phyloP scores from a whole-genome alignment of 352 stramenopile genomes.

The Phytophthora citricola region DNA sequence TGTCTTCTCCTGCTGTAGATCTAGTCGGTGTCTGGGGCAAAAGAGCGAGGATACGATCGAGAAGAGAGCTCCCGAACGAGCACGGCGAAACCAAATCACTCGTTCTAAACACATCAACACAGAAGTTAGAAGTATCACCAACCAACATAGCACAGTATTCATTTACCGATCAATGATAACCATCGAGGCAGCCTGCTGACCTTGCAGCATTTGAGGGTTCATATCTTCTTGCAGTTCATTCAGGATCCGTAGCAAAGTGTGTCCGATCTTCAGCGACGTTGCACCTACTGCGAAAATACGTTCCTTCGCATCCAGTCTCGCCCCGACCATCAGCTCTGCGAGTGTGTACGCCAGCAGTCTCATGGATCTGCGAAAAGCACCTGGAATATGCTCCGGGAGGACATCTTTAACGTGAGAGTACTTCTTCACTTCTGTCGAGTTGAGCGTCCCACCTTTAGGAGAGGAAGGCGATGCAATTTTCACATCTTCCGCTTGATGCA shows the following conservation, averaged over 20 bases:
- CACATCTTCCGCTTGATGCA: conserved; percentile 52
- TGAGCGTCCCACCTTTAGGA: conserved; percentile 7
- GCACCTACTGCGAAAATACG: conserved; percentile 74
- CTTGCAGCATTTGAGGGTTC: conserved; percentile 40
- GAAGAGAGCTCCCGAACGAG: conserved; percentile 69
- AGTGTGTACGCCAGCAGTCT: conserved; percentile 73
- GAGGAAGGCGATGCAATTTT: conserved; percentile 10
- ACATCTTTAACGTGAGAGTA: conserved; percentile 78
- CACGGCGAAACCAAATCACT: conserved; percentile 67
- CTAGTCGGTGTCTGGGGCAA: conserved; percentile 57
- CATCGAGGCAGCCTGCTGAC: conserved; percentile 56
- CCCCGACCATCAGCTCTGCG: conserved; percentile 56
- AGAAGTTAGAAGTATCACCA: neutral
- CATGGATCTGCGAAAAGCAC: conserved; percentile 61
- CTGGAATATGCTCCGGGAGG: conserved; percentile 69
- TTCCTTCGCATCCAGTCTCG: conserved; percentile 67
- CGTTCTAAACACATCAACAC: conserved; percentile 44
- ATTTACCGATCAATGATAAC: conserved; percentile 76
- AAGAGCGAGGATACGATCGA: conserved; percentile 72
- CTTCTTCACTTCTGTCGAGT: conserved; percentile 16
- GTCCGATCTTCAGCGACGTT: conserved; percentile 81
- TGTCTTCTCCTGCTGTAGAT: conserved; percentile 20
- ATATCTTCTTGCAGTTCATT: conserved; percentile 64
- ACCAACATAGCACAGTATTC: conserved; percentile 1
- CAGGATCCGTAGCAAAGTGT: conserved; percentile 74